Conservation (phyloP, 805 yeast species). For the Kazachstania taianensis region DNA sequence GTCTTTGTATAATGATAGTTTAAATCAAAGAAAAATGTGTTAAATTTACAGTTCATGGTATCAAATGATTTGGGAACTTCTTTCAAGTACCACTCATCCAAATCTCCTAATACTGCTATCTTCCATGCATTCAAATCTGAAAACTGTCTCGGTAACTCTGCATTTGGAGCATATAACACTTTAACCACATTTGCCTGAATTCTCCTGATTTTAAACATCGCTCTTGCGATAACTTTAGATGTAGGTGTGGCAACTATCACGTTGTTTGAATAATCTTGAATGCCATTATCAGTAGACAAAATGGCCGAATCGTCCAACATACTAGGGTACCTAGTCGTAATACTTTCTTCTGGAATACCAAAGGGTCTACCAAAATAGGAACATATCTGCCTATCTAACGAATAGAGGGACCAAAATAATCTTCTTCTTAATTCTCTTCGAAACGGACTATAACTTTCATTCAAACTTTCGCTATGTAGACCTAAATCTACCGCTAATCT, state of each 20-base stretch:
- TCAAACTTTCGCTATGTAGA: slow-evolving; percentile 55
- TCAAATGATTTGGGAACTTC: slow-evolving; percentile 45
- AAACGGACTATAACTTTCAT: slow-evolving; percentile 39
- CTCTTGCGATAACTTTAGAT: slow-evolving; percentile 56
- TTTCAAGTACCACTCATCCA: slow-evolving; percentile 53
- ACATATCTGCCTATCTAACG: slow-evolving; percentile 77
- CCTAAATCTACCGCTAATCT: slow-evolving; percentile 79
- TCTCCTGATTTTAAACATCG: slow-evolving; percentile 59
- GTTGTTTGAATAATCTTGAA: slow-evolving; percentile 32
- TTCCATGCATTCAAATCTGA: slow-evolving; percentile 53
- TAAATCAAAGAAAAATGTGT: slow-evolving; percentile 55
- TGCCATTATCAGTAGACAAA: slow-evolving; percentile 26
- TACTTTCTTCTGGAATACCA: slow-evolving; percentile 76
- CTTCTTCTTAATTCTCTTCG: slow-evolving; percentile 61
- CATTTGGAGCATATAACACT: slow-evolving; percentile 54
- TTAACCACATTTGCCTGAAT: slow-evolving; percentile 72
- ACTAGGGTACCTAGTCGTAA: slow-evolving; percentile 63
- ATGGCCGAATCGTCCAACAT: slow-evolving; percentile 64
- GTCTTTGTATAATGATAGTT: slow-evolving; percentile 70
- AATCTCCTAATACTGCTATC: slow-evolving; percentile 35
- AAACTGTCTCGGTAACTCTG: slow-evolving; percentile 60
- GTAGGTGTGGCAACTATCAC: slow-evolving; percentile 41
- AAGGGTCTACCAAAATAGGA: slow-evolving; percentile 81
- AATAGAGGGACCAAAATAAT: slow-evolving; percentile 82
- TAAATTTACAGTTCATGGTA: slow-evolving; percentile 67